phyloP scores from a whole-genome alignment of 2,329 filamentous ascomycete genomes.

The Dactylellina haptotyla region DNA sequence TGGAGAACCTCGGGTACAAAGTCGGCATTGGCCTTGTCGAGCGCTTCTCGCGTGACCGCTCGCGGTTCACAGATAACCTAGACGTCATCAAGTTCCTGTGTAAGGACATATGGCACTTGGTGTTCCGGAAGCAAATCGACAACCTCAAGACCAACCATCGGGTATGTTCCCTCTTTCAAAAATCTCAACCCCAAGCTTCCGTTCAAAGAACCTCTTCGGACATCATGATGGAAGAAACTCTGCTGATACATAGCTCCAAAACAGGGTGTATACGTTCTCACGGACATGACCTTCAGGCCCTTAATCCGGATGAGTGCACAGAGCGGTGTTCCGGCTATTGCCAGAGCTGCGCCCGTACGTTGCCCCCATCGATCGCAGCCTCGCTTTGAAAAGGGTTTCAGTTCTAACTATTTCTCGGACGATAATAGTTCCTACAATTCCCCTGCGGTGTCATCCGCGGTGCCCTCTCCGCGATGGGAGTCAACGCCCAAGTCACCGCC shows the following conservation, averaged over 20 bases:
- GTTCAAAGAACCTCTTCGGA: neutral
- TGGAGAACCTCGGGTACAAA: slow-evolving; percentile 87
- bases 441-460: slow-evolving; percentile 92
- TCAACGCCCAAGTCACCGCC: slow-evolving; percentile 88
- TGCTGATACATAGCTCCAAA: neutral
- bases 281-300: slow-evolving; percentile 89
- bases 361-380: neutral
- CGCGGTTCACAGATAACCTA: slow-evolving; percentile 88
- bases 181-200: neutral
- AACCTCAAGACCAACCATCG: slow-evolving; percentile 98
- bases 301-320: slow-evolving; percentile 90
- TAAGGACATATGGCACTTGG: slow-evolving; percentile 95
- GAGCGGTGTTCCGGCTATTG: slow-evolving; percentile 73
- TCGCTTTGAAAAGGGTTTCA: neutral
- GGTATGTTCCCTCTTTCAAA: slow-evolving; percentile 64
- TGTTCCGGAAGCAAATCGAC: slow-evolving; percentile 97
- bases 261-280: slow-evolving; percentile 92
- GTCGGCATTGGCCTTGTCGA: slow-evolving; percentile 93
- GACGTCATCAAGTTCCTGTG: slow-evolving; percentile 98
- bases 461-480: slow-evolving; percentile 89
- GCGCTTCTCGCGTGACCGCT: slow-evolving; percentile 82
- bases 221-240: neutral
- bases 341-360: slow-evolving; percentile 79
- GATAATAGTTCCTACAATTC: slow-evolving; percentile 84
- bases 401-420: neutral